Base-by-base conservation (phyloP, 2,329 filamentous ascomycete genomes). In the Ceratocystis cacaofunesta region DNA sequence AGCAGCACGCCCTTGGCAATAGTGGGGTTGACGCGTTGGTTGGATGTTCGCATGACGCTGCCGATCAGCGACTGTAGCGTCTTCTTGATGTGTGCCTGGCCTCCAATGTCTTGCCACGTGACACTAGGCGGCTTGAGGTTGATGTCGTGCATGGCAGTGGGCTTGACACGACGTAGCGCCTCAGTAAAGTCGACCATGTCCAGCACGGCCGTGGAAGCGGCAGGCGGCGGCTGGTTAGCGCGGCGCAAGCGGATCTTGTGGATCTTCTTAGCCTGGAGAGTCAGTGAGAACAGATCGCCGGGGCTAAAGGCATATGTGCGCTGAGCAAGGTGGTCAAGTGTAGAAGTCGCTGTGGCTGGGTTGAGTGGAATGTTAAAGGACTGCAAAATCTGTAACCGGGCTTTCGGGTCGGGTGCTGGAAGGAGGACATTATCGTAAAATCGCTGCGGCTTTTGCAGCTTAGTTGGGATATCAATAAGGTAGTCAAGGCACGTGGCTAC, bases 241-340 rank as follows among this genome's bases (percentile, higher is more conserved):
- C 72, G 66, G 32, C 65, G 64, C 3, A 65, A 25, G 71, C 74
- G 67, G 70, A 71, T 77, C 28, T 68, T 68, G 61, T 69, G 61
- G 2, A 73, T 71, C 41, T 69, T 64, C 66, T 70, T 73, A 0
- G 75, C 72, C 28, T 72, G 73, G 3, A 68, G 50, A 3, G 88
- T 78, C 0, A 96, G 78, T 15, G 80, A 81, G n/a, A 78, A 77
- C 1, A 96, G 78, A 72, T 96, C 92, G 1, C 82, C 81, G 3
- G 88, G 88, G 41, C 90, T 95, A 73, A 90, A 96, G 3, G 92
- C 92, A 71, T 96, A 91, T 0, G 92, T 95, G 65, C 85, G 83
- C 68, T 88, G 83, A 52, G 87, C 87, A 55, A 95, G 76, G 19
- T 79, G 76, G 3, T 79, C 75, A 19, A 90, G 75, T 8, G 84